Base-by-base conservation (phyloP, 176 grass and related monocot species). In the Triticum dicoccoides region DNA sequence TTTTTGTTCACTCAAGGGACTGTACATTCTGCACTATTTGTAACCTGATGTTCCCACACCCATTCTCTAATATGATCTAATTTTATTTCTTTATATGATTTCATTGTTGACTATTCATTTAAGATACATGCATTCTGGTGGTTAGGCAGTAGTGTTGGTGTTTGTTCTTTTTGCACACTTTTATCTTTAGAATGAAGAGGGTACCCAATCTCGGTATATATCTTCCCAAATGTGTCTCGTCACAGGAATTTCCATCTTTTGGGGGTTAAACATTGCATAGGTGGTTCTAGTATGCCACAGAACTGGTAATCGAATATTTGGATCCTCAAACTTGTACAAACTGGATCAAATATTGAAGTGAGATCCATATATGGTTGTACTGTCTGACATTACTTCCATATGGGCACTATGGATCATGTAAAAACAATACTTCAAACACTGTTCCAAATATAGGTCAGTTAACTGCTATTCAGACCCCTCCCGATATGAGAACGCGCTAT, bases 341-440 rank as follows among this genome's bases (percentile, higher is more conserved):
- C 13, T 51, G 73, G 34, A 76, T 75, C 17, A 51, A 76, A 52
- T 76, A 76, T 76, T 76, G 24, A 34, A 82, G 44, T 69, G 45
- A 69, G 11, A 69, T 82, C 45, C 6, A 70, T 69, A 37, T n/a
- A 56, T 15, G 20, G 45, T 38, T 82, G 49, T 70, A n/a, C 13
- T 37, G 21, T 68, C 13, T 69, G 29, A 33, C 17, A 61, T 78
- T 35, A 13, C 51, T 77, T 61, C 20, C 58, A 79, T 25, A 38
- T 24, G 21, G 56, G 77, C 76, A 61, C 76, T 25, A 17, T 79
- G 58, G 21, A 63, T 59, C 18, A 35, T 78, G 1, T 61, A 54
- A 61, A 33, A 61, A 12, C 21, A 29, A 51, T 4, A 54, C 45
- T 76, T 76, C 15, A 51, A 54, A 30, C 29, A 30, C 29, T 30